Percentiles rank a stretch among this genome's conserved stretches.
These are phyloP conservation scores for Mortierella polycephala DNA, from an alignment of 371 early-diverging fungal species.

Conservation along the genomic window DNA sequence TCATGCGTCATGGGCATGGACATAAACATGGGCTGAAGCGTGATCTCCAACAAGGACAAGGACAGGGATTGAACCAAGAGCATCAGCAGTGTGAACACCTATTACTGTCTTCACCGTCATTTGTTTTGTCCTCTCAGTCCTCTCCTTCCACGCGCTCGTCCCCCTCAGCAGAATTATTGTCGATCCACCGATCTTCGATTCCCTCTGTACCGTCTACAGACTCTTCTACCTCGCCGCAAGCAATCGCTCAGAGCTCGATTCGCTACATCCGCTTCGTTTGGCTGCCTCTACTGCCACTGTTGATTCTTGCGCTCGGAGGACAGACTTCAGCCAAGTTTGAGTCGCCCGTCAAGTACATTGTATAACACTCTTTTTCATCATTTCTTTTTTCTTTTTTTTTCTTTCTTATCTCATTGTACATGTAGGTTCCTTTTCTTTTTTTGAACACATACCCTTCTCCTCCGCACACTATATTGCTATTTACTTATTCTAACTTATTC, in stretches of 20 bases:
- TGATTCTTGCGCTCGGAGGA: slow-evolving; percentile 43
- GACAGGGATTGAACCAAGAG: neutral
- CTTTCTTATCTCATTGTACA: neutral
- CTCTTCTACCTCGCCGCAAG: slow-evolving; percentile 30
- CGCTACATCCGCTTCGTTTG: slow-evolving; percentile 42
- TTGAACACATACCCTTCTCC: too few species aligned
- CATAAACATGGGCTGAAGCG: neutral
- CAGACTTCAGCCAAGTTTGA: slow-evolving; percentile 47
- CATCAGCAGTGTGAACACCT: slow-evolving; percentile 6
- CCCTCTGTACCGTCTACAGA: neutral
- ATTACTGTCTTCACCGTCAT: neutral
- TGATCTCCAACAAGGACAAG: neutral
- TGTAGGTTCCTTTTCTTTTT: neutral
- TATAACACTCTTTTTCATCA: slow-evolving; percentile 1
- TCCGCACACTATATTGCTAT: too few species aligned
- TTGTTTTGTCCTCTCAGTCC: neutral
- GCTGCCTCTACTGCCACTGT: slow-evolving; percentile 34
- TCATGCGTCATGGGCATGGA: slow-evolving; percentile 2
- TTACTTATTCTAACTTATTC: neutral
- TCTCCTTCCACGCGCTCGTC: neutral
- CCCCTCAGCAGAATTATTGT: too few species aligned
- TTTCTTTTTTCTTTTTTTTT: neutral
- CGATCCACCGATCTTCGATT: neutral
- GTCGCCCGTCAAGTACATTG: slow-evolving; percentile 30
- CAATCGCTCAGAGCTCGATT: slow-evolving; percentile 36